Evolutionary conservation across 2,329 filamentous ascomycete genomes (phyloP).

Genomic region (Westerdykella sp.): DNA sequence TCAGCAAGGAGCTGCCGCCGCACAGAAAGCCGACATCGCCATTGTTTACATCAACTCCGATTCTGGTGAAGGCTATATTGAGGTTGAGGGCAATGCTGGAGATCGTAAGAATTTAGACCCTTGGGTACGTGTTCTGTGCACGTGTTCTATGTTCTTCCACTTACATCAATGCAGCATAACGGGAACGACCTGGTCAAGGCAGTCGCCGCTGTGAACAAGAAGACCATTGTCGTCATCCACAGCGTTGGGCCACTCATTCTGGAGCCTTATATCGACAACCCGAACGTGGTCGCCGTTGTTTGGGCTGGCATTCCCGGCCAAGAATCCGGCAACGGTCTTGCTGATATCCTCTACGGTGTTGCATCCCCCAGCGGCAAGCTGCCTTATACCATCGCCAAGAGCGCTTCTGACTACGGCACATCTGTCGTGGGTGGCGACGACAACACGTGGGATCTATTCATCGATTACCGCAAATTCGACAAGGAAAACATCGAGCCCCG

Average conservation of each 20-base stretch:
- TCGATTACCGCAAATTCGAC: slow-evolving; percentile 44
- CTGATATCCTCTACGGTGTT: slow-evolving; percentile 43
- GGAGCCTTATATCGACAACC: slow-evolving; percentile 32
- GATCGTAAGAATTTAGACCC: slow-evolving; percentile 46
- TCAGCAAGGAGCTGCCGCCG: slow-evolving; percentile 33
- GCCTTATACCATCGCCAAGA: slow-evolving; percentile 45
- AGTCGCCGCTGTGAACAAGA: slow-evolving; percentile 34
- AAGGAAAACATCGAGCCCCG: slow-evolving; percentile 36
- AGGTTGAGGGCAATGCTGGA: slow-evolving; percentile 41
- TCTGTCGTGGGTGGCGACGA: slow-evolving; percentile 19
- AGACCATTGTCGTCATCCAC: slow-evolving; percentile 37
- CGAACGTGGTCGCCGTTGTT: slow-evolving; percentile 36
- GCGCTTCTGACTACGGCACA: slow-evolving; percentile 28
- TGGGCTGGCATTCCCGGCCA: slow-evolving; percentile 40
- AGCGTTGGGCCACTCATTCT: slow-evolving; percentile 34
- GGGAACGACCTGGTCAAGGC: slow-evolving; percentile 39
- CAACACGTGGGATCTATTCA: slow-evolving; percentile 39
- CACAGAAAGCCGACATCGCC: slow-evolving; percentile 31
- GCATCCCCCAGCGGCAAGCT: slow-evolving; percentile 49
- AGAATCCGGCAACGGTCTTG: slow-evolving; percentile 43
- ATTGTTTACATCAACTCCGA: slow-evolving; percentile 47
- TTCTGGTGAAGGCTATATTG: slow-evolving; percentile 46
- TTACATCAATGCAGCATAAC: slow-evolving; percentile 16
- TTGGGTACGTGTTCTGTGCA: slow-evolving; percentile 22
- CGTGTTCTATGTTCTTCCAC: slow-evolving; percentile 6